These are phyloP conservation scores for Cadophora sp. DNA, from an alignment of 2,329 filamentous ascomycete species.

Conservation along the genomic window DNA sequence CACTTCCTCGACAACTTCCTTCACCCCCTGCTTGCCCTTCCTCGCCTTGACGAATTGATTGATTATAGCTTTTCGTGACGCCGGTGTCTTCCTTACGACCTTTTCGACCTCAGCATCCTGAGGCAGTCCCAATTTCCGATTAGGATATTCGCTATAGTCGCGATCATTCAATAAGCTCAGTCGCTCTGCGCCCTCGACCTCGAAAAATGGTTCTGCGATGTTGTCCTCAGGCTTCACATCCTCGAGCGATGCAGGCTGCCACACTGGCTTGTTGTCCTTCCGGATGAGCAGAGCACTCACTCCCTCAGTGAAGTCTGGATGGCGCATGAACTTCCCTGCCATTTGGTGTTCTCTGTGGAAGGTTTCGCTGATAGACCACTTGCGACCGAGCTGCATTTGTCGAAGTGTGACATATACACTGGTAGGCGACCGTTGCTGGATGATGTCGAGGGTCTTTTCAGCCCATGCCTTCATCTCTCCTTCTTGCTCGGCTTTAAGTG, in stretches of 20 bases:
- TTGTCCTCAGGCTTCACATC: slow-evolving; percentile 62
- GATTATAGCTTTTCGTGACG: slow-evolving; percentile 64
- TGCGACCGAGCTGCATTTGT: slow-evolving; percentile 77
- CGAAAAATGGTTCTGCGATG: slow-evolving; percentile 74
- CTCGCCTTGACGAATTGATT: slow-evolving; percentile 65
- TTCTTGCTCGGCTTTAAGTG: slow-evolving; percentile 46
- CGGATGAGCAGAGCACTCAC: slow-evolving; percentile 82
- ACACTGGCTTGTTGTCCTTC: slow-evolving; percentile 62
- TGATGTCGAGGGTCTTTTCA: slow-evolving; percentile 73
- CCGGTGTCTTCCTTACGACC: slow-evolving; percentile 49
- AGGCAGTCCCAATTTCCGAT: slow-evolving; percentile 70
- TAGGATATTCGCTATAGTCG: slow-evolving; percentile 78
- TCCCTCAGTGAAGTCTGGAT: slow-evolving; percentile 90
- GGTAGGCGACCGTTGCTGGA: slow-evolving; percentile 83
- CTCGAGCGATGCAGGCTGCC: slow-evolving; percentile 77
- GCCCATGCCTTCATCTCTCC: slow-evolving; percentile 74
- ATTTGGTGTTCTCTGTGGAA: slow-evolving; percentile 89
- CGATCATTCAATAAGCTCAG: slow-evolving; percentile 67
- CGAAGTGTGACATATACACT: slow-evolving; percentile 83
- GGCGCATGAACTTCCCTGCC: slow-evolving; percentile 85
- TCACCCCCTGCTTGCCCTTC: slow-evolving; percentile 72
- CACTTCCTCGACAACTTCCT: slow-evolving; percentile 72
- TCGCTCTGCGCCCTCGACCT: slow-evolving; percentile 50
- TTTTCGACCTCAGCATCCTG: slow-evolving; percentile 66
- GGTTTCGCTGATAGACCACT: slow-evolving; percentile 83